A percentile compares a stretch with the other conserved stretches of the same genome.
phyloP scores from a whole-genome alignment of 805 yeast species.

The Pichia rugopelliculosa region DNA sequence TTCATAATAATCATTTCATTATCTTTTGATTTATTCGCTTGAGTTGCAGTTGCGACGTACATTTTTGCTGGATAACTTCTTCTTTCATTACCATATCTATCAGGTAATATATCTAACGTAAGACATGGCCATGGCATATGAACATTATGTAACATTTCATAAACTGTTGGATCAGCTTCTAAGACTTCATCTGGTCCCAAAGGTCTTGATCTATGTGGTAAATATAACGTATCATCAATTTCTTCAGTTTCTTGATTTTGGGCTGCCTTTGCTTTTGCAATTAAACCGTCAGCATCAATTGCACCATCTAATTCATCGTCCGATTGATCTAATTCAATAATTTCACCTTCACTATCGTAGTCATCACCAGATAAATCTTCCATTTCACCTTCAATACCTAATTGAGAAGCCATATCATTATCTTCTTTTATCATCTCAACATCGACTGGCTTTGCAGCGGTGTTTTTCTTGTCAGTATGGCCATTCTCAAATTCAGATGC shows the following conservation, averaged over 20 bases:
- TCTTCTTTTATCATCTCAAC: slow-evolving; percentile 25
- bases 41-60: slow-evolving; percentile 87
- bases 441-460: slow-evolving; percentile 11
- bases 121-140: slow-evolving; percentile 96
- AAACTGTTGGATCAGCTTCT: slow-evolving; percentile 94
- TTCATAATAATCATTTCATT: slow-evolving; percentile 84
- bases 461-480: slow-evolving; percentile 14
- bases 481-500: slow-evolving; percentile 21
- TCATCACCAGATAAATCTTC: slow-evolving; percentile 90
- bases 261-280: slow-evolving; percentile 39
- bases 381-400: slow-evolving; percentile 60
- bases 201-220: slow-evolving; percentile 85
- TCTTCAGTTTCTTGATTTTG: slow-evolving; percentile 21
- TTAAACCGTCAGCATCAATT: slow-evolving; percentile 56
- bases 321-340: slow-evolving; percentile 64
- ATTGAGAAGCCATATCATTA: slow-evolving; percentile 37
- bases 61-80: slow-evolving; percentile 83
- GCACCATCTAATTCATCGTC: slow-evolving; percentile 43
- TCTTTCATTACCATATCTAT: slow-evolving; percentile 79
- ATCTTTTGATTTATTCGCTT: slow-evolving; percentile 79
- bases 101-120: slow-evolving; percentile 85
- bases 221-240: slow-evolving; percentile 43
- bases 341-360: slow-evolving; percentile 85
- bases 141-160: slow-evolving; percentile 92
- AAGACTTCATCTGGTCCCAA: slow-evolving; percentile 92